phyloP scores from a whole-genome alignment of 192 early-diverging fungal genomes.

The Bifiguratus adelaidae region DNA sequence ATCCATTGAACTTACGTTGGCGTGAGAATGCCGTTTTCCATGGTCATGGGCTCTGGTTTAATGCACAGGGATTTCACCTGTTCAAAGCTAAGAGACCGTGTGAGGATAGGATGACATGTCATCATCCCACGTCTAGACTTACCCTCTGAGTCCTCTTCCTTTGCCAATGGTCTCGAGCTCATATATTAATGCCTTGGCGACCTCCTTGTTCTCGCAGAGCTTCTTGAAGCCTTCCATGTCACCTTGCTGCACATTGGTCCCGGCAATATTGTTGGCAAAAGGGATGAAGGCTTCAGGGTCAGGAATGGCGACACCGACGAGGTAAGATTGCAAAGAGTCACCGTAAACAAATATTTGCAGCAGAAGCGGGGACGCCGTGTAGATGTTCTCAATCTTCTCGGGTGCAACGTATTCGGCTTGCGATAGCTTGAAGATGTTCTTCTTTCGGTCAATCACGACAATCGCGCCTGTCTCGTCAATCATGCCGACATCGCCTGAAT shows the following conservation, averaged over 20 bases:
- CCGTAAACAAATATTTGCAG: conserved; percentile 44
- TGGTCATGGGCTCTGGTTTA: conserved; percentile 58
- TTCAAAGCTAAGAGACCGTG: conserved; percentile 70
- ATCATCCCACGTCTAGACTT: background rate
- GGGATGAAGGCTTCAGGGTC: conserved; percentile 35
- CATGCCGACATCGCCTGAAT: conserved; percentile 20
- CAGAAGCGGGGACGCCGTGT: conserved; percentile 26
- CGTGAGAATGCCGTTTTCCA: conserved; percentile 80
- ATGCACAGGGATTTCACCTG: conserved; percentile 61
- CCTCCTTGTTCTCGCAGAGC: conserved; percentile 34
- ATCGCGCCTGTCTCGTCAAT: conserved; percentile 39
- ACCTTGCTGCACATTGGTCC: conserved; percentile 8
- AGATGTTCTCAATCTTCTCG: conserved; percentile 77
- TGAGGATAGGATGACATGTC: background rate
- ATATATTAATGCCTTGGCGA: conserved; percentile 36
- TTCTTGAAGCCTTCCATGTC: conserved; percentile 26
- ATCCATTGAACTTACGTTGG: conserved; percentile 41
- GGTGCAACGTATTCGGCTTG: conserved; percentile 90
- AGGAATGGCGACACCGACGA: conserved; percentile 42
- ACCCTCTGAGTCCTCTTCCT: conserved; percentile 23
- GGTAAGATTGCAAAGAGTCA: conserved; percentile 27
- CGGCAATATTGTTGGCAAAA: conserved; percentile 27
- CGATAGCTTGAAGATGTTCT: conserved; percentile 72
- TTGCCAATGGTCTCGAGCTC: conserved; percentile 45
- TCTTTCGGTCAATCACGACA: conserved; percentile 77